Evolutionary conservation across 2,329 filamentous ascomycete genomes (phyloP), one percentile per base, ranked within the genome.

Genomic region (Phaeoacremonium minimum): DNA sequence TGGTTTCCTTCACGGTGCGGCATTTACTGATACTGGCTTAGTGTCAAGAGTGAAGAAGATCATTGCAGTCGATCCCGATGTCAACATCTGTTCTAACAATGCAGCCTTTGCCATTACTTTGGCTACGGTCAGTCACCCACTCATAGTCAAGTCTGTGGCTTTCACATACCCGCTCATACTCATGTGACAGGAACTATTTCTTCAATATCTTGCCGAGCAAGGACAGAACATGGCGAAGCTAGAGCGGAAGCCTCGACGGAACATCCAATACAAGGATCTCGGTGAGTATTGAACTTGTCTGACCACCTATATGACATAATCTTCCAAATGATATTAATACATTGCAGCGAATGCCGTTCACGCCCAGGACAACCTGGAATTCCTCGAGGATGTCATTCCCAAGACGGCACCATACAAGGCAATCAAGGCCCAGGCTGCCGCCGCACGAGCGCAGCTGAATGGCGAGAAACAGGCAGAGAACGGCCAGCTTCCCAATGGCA

Each of bases 41-140:
- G 93, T 97, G 38, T 87, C 93, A 14, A 80, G 93, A 52, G 87
- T 98, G 41, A 96, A 96, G 66, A 95, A 95, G 66, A 95, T 98
- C 57, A 87, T 98, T 42, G 77, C 80, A 33, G 77, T 88, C 40
- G 93, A 98, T 61, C 80, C 87, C 30, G 91, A 96, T 44, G 85
- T 95, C 44, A 73, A 71, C 44, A 78, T 86, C 56, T 95, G 88
- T 61, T 95, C 90, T 32, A 95, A 90, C 61, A 95, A 95, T 55
- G 91, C 91, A 36, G 86, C 90, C 15, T 97, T 97, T 59, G 82
- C 91, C 39, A 94, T 97, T 52, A 90, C 91, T 2, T 75, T 95
- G 42, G 93, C 93, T 15, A 90, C 93, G 4, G 85, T 87, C 62
- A 46, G 74, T 56, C 28, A n/a, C n/a, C n/a, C n/a, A n/a, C n/a